Evolutionary conservation across 306 rosid species (phyloP).

Genomic region (Glycyrrhiza uralensis): DNA sequence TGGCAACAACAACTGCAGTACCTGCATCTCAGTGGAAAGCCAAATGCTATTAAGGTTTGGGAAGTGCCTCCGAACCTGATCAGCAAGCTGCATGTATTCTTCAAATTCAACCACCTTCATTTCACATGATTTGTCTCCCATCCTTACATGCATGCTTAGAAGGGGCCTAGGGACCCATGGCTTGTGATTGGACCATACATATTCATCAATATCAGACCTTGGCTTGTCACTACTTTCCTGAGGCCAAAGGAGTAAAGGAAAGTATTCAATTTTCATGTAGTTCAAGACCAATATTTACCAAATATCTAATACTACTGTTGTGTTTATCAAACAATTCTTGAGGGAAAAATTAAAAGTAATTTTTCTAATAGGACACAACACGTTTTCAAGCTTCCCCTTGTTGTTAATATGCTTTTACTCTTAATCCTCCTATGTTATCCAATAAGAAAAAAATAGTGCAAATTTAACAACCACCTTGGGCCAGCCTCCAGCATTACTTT

Average conservation of each 20-base stretch:
- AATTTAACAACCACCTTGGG: conserved; percentile 49
- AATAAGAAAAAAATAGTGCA: conserved; percentile 11
- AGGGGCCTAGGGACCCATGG: conserved; percentile 89
- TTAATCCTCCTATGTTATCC: background rate
- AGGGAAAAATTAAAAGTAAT: background rate
- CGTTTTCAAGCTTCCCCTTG: background rate
- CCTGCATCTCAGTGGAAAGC: conserved; percentile 96
- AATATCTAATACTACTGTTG: background rate
- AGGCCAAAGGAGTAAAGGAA: background rate
- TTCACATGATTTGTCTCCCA: conserved; percentile 94
- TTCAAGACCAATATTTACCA: background rate
- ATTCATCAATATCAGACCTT: conserved; percentile 66
- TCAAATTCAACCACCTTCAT: conserved; percentile 79
- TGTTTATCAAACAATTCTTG: background rate
- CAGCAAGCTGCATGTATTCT: conserved; percentile 74
- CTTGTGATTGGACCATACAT: conserved; percentile 86
- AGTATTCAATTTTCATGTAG: background rate
- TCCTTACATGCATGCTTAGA: conserved; percentile 85
- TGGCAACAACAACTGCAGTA: conserved; percentile 3
- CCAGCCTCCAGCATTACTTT: conserved; percentile 49
- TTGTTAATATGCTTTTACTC: background rate
- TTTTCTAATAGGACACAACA: background rate
- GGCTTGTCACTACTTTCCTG: conserved; percentile 39
- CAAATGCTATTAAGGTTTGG: conserved; percentile 67
- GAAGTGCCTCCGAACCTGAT: conserved; percentile 55